Base-by-base conservation (phyloP, 352 stramenopile species). In the Phytopythium boreale region DNA sequence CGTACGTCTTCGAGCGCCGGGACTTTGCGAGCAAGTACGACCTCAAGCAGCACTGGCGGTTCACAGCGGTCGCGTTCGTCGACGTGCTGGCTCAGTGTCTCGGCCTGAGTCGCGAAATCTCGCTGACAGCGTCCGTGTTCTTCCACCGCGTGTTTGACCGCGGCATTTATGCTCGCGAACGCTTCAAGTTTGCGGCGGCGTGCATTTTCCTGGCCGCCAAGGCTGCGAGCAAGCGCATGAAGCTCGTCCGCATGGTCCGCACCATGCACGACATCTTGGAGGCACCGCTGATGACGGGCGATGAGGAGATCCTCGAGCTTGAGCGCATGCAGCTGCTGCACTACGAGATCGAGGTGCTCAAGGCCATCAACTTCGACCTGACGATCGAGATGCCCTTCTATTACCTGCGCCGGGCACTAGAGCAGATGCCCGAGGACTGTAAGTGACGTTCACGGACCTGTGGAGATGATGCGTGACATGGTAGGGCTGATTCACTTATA, bases 231-330 rank as follows among this genome's bases (percentile, higher is more conserved):
- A 93, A 95, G 66, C 87, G 87, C 15, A 95, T 95, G 87, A 92
- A 92, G 68, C 67, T 95, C 49, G 64, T 95, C 34, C 87, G 84
- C 9, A 95, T 95, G 87, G 84, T 93, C 46, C 77, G 82, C 53
- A 79, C 84, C 39, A 95, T 93, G 84, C 88, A 93, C 68, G 84
- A 93, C 59, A 92, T 93, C 43, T 63, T 95, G 29, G 84, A 95
- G 66, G 77, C 67, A 0, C 83, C 84, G 7, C 63, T 95, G 24
- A 67, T 92, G 49, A 74, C 72, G 43, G 87, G 87, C 8, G 80
- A 93, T 52, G 87, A 95, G 71, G 87, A 95, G 34, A 68, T 93
- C n/a, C 64, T 93, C n/a, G 87, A 95, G 52, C 71, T 95, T 19
- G 87, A 95, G 67, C 87, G 87, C 19, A 76, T 95, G 67, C 87